Percentiles rank a stretch among this genome's conserved stretches.
Conservation (phyloP, 441 rosid genomes). For the Metrosideros polymorpha region DNA sequence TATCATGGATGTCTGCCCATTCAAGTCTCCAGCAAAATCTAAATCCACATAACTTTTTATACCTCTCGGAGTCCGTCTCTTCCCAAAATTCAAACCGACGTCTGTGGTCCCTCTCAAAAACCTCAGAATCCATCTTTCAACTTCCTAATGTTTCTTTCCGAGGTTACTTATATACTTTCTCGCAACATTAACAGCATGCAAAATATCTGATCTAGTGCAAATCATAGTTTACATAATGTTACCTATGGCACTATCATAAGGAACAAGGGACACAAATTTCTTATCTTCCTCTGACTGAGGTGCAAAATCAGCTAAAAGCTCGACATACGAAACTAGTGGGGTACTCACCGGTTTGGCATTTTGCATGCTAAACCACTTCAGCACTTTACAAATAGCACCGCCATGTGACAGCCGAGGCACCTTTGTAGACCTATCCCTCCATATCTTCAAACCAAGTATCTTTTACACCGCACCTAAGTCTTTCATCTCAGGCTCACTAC, state of each 20-base stretch:
- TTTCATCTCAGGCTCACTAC: neutral
- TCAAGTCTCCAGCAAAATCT: neutral
- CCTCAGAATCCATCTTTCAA: neutral
- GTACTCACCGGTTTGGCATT: neutral
- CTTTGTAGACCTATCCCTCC: neutral
- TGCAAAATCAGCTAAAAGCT: neutral
- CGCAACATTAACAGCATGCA: neutral
- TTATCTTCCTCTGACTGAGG: neutral
- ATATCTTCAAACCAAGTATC: neutral
- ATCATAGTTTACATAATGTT: neutral
- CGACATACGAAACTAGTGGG: neutral
- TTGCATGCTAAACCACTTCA: neutral
- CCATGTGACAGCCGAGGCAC: neutral
- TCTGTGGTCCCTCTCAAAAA: neutral
- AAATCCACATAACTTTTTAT: neutral
- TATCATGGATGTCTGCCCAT: neutral
- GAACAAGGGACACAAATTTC: neutral
- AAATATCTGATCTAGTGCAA: neutral
- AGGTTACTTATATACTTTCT: neutral
- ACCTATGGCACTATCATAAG: neutral
- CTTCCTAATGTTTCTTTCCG: neutral
- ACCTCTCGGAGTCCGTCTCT: neutral
- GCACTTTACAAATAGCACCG: neutral
- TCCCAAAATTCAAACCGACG: neutral
- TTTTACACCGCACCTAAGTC: neutral